These are phyloP conservation scores for Eimeria sp. DNA, from an alignment of 169 alveolate species.

Conservation along the genomic window DNA sequence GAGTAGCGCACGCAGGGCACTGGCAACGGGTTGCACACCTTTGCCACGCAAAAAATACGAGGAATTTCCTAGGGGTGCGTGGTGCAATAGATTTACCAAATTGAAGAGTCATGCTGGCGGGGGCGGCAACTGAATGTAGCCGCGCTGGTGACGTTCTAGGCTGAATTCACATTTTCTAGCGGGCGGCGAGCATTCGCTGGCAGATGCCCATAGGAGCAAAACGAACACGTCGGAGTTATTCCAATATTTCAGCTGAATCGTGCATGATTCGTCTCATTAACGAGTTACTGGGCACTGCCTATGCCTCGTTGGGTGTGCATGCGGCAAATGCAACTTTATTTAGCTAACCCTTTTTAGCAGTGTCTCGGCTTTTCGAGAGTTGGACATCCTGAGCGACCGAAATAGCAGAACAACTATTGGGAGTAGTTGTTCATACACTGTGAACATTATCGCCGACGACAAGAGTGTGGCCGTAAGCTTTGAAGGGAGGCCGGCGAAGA, in stretches of 20 bases:
- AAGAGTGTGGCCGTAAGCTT: slow-evolving; percentile 74
- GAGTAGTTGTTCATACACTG: slow-evolving; percentile 72
- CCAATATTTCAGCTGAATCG: neutral
- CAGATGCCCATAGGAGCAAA: neutral
- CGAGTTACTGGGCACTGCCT: neutral
- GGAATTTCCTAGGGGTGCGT: neutral
- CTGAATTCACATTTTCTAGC: neutral
- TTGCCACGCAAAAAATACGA: neutral
- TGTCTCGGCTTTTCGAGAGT: neutral
- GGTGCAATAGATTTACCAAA: neutral
- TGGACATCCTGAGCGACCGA: slow-evolving; percentile 6
- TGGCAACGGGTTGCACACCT: neutral
- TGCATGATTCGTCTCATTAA: neutral
- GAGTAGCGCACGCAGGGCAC: neutral
- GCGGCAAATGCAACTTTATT: neutral
- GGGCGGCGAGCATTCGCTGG: neutral
- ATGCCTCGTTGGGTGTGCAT: neutral
- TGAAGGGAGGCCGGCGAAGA: slow-evolving; percentile 79
- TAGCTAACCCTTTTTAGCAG: neutral
- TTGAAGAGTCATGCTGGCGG: neutral
- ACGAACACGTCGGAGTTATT: neutral
- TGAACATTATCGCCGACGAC: slow-evolving; percentile 80
- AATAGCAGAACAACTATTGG: slow-evolving; percentile 42
- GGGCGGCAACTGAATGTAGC: neutral
- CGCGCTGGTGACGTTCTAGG: neutral